Base-by-base conservation (phyloP, 1,284 basidiomycete species). In the Moesziomyces parantarcticus region DNA sequence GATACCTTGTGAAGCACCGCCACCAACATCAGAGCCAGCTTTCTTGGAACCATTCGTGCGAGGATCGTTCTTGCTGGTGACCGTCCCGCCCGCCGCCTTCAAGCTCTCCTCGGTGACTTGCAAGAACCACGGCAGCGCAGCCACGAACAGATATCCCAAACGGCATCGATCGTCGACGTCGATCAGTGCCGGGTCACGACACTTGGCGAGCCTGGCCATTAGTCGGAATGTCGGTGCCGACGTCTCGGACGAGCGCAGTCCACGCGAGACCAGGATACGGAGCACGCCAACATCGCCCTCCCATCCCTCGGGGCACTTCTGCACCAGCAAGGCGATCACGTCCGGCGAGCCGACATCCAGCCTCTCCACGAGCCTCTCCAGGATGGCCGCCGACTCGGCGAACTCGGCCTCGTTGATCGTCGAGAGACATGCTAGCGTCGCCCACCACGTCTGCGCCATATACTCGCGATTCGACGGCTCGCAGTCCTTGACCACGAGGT, bases 381-480 rank as follows among this genome's bases (percentile, higher is more conserved):
- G 84, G 20, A 96, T 87, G 18, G 87, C 86, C 23, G 94, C 84
- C 0, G 89, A 89, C 61, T 92, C 89, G 9, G 86, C 83, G 77
- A 92, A 97, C 83, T 97, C 95, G 6, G 87, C 85, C 83, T 97
- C 92, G 47, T 92, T 90, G 0, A 91, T 90, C 0, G 93, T 95
- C 21, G 89, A 90, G 26, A 96, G 87, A 74, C 91, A 92, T 1
- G 92, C 93, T 44, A 89, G 88, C 2, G 90, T 88, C 76, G 90
- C 91, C 94, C 94, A 97, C 84, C 93, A 97, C 44, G 94, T 86
- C 78, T 93, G 92, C 0, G 93, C 92, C 29, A 93, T 86, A 26
- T 79, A 74, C 16, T 91, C 86, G 3, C 88, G 85, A 26, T 87
- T 86, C 63, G 91, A 88, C 13, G 90, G 85, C 44, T 90, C 88